phyloP scores from a whole-genome alignment of 495 filamentous ascomycete genomes.

The Aspergillus panamensis region DNA sequence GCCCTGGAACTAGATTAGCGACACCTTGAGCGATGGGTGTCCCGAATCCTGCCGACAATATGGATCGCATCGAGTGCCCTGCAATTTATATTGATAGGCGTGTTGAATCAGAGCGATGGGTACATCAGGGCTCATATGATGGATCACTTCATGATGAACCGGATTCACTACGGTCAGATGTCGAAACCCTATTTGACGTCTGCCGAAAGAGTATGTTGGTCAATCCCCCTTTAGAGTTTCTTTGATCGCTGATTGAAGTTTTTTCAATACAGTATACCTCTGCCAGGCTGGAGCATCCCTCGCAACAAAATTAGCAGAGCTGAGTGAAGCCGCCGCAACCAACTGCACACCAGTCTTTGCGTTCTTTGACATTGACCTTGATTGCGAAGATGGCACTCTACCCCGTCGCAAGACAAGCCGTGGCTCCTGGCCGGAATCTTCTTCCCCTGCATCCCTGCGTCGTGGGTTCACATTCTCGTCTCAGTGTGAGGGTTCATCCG shows the following conservation, averaged over 20 bases:
- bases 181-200: conserved; percentile 47
- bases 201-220: conserved; percentile 52
- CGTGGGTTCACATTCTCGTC: conserved; percentile 45
- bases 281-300: conserved; percentile 69
- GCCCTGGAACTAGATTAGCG: conserved; percentile 18
- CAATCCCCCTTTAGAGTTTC: not conserved
- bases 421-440: conserved; percentile 38
- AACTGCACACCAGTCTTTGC: conserved; percentile 71
- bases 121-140: conserved; percentile 41
- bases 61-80: conserved; percentile 71
- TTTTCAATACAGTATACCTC: conserved; percentile 57
- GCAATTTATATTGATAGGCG: conserved; percentile 81
- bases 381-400: conserved; percentile 29
- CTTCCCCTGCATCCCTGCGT: conserved; percentile 36
- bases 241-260: conserved; percentile 4
- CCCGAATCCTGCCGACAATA: conserved; percentile 34
- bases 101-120: conserved; percentile 59
- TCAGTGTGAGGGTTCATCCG: conserved; percentile 58
- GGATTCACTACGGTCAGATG: conserved; percentile 47
- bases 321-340: conserved; percentile 59
- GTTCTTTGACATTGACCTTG: conserved; percentile 62
- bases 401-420: conserved; percentile 39
- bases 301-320: conserved; percentile 61
- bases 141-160: conserved; percentile 41
- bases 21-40: conserved; percentile 15